A percentile compares a stretch with the other conserved stretches of the same genome.
phyloP scores from a whole-genome alignment of 2,329 filamentous ascomycete species.

The Clonostachys rosea region DNA sequence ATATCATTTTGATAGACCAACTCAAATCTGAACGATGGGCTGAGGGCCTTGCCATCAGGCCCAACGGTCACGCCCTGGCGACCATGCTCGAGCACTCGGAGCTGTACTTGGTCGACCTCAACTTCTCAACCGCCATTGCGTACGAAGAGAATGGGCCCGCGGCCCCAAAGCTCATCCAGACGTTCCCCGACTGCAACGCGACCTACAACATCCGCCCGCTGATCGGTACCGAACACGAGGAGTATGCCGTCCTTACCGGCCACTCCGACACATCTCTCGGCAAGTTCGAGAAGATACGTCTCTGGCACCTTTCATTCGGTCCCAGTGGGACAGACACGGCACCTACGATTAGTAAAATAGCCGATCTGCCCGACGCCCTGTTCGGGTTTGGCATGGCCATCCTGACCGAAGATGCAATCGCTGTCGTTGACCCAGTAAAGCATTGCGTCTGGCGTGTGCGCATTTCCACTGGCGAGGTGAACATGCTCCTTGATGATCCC shows the following conservation, averaged over 20 bases:
- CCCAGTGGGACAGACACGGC: neutral
- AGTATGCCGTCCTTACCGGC: conserved; percentile 5
- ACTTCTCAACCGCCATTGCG: neutral
- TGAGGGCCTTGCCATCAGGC: conserved; percentile 2
- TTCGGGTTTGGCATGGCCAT: conserved; percentile 3
- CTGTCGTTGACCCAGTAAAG: conserved; percentile 2
- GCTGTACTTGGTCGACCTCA: conserved; percentile 1
- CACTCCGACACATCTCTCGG: conserved; percentile 2
- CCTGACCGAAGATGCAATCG: conserved; percentile 1
- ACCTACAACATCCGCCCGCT: conserved; percentile 4
- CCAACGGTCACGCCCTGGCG: conserved; percentile 1
- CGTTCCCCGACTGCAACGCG: conserved; percentile 3
- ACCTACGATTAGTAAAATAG: conserved; percentile 2
- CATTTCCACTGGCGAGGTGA: neutral
- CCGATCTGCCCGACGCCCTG: conserved; percentile 1
- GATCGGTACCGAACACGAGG: conserved; percentile 1
- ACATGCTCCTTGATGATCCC: neutral
- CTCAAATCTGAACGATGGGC: conserved; percentile 2
- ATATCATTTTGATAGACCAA: conserved; percentile 3
- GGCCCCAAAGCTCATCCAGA: conserved; percentile 1
- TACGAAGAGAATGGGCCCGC: neutral
- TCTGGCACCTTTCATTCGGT: conserved; percentile 3
- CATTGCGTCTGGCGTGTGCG: conserved; percentile 3
- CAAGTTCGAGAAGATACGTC: conserved; percentile 1
- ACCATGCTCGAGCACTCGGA: conserved; percentile 2